Evolutionary conservation across 176 grass and related monocot genomes (phyloP).

Genomic region (Ampelocalamus luodianensis): DNA sequence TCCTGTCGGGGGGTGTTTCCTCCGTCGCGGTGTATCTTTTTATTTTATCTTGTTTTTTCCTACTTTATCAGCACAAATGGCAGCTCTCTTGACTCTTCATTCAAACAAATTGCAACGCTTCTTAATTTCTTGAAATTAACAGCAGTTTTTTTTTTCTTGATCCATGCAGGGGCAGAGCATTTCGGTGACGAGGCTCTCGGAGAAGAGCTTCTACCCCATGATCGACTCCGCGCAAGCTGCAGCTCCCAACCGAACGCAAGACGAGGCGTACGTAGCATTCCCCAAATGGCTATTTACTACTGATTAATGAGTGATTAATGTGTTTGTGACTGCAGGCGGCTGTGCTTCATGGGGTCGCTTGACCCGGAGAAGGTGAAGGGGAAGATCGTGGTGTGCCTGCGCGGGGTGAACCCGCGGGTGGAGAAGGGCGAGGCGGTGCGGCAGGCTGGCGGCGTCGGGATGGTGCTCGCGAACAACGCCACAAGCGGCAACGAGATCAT

Average conservation of each 20-base stretch:
- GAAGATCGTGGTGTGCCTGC: slow-evolving; percentile 79
- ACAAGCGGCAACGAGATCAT: slow-evolving; percentile 62
- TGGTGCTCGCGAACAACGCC: slow-evolving; percentile 63
- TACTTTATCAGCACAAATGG: too few species aligned
- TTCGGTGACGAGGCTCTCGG: slow-evolving; percentile 44
- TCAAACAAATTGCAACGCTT: too few species aligned
- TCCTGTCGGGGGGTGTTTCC: too few species aligned
- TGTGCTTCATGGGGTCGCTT: slow-evolving; percentile 58
- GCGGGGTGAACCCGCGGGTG: slow-evolving; percentile 51
- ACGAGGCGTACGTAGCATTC: slow-evolving; percentile 49
- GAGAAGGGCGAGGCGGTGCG: slow-evolving; percentile 62
- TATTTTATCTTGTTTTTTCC: too few species aligned
- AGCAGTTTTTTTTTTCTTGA: not conserved
- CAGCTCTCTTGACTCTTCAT: too few species aligned
- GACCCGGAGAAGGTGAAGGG: slow-evolving; percentile 65
- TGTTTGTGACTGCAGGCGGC: slow-evolving; percentile 39
- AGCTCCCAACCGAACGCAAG: slow-evolving; percentile 33
- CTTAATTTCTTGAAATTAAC: not conserved
- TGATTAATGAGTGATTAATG: slow-evolving; percentile 1
- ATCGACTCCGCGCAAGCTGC: slow-evolving; percentile 62
- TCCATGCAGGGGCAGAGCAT: slow-evolving; percentile 75
- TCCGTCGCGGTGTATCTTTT: too few species aligned
- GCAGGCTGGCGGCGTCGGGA: slow-evolving; percentile 60
- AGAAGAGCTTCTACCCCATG: slow-evolving; percentile 52
- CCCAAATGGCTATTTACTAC: not conserved